A percentile compares a stretch with the other conserved stretches of the same genome.
These are phyloP conservation scores for Eucalyptus cloeziana DNA, from an alignment of 345 rosid species.

Conservation along the genomic window DNA sequence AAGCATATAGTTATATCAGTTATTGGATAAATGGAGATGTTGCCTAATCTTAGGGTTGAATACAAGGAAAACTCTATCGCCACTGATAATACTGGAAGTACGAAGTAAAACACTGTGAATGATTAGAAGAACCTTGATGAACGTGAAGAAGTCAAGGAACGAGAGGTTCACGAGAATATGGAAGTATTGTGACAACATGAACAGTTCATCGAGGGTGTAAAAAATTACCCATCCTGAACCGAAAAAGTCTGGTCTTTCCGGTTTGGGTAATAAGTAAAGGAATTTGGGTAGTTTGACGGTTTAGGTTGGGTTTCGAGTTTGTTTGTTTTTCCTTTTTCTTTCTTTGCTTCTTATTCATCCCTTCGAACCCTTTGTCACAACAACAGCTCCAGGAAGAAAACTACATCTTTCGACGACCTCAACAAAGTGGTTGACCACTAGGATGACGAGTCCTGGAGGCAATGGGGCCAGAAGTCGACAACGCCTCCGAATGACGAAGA, in stretches of 20 bases:
- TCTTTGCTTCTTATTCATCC: background rate
- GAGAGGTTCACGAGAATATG: background rate
- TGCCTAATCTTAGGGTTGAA: background rate
- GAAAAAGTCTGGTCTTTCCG: background rate
- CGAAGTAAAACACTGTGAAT: background rate
- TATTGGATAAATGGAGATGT: background rate
- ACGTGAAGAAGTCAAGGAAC: background rate
- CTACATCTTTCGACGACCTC: background rate
- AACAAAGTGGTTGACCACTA: background rate
- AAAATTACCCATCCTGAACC: background rate
- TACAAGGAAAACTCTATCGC: background rate
- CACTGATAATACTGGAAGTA: background rate
- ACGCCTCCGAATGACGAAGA: background rate
- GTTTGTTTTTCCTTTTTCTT: background rate
- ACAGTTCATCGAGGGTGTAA: background rate
- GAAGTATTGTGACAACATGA: background rate
- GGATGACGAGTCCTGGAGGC: background rate
- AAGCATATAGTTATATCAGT: background rate
- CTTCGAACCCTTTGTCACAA: background rate
- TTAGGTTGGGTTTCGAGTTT: background rate
- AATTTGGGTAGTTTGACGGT: background rate
- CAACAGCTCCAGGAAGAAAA: background rate
- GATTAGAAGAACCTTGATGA: background rate
- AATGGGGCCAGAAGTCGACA: background rate
- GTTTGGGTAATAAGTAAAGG: background rate